Evolutionary conservation across 2,329 filamentous ascomycete genomes (phyloP).

Genomic region (Pseudocercospora vitis): DNA sequence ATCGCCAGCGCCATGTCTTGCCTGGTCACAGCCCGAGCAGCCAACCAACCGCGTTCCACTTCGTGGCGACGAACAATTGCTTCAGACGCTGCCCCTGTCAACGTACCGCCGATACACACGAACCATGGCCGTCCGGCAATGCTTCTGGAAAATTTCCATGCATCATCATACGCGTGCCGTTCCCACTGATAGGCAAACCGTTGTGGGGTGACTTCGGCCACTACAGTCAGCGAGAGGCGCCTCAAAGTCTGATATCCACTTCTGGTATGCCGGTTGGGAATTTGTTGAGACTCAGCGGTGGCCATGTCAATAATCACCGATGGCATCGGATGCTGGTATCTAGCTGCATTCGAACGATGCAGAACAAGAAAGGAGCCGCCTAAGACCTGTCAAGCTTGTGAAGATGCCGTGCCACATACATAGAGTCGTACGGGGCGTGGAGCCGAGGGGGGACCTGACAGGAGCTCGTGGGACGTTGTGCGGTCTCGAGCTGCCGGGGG

Average conservation of each 20-base stretch:
- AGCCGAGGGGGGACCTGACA: too few species aligned
- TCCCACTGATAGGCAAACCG: background rate
- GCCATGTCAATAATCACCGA: background rate
- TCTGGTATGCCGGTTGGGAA: background rate
- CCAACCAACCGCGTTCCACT: background rate
- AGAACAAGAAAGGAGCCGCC: too few species aligned
- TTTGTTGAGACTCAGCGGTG: too few species aligned
- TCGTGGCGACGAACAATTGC: background rate
- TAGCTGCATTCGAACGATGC: background rate
- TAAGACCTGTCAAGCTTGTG: too few species aligned
- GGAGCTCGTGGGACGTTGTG: background rate
- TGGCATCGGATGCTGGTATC: too few species aligned
- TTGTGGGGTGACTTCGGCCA: background rate
- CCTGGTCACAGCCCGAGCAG: background rate
- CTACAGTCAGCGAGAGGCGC: too few species aligned
- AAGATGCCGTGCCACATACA: too few species aligned
- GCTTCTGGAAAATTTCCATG: conserved; percentile 2
- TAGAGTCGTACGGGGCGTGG: too few species aligned
- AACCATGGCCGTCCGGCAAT: background rate
- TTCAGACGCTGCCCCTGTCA: background rate
- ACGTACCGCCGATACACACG: background rate
- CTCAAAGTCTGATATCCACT: background rate
- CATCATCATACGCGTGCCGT: background rate
- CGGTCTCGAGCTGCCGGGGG: background rate
- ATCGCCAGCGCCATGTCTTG: background rate